Base-by-base conservation (phyloP, 768 basidiomycete species). In the Suillus ampliporus region DNA sequence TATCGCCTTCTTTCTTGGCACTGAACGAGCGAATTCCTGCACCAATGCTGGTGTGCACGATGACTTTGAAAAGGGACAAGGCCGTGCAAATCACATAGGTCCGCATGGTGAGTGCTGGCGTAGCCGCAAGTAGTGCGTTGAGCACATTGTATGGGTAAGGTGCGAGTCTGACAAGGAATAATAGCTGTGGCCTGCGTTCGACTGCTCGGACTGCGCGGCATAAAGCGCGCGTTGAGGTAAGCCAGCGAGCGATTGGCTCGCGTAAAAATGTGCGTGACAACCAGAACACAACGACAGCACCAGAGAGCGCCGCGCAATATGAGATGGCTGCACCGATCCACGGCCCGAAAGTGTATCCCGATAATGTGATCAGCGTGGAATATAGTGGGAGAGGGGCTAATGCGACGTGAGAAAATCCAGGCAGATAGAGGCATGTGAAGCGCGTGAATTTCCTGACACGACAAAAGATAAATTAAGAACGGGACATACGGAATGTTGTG, bases 71-170 rank as follows among this genome's bases (percentile, higher is more conserved):
- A 59, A 96, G 83, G 61, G 91, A 90, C 60, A 95, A 81, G 15
- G 89, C 89, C 26, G 95, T 94, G 80, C 91, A 90, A 56, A 85
- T 72, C 44, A 87, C 85, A 79, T 94, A 95, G 28, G 91, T 93
- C 65, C 82, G 82, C 65, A 95, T 81, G 5, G 89, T 89, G 67
- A 96, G 86, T 7, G 89, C 87, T 37, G 89, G 89, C n/a, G 91
- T 88, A 3, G 93, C 92, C 9, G 95, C 94, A 53, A 97, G 85
- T 53, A 97, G 87, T 71, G 91, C 92, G 79, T 97, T 97, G 88
- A 97, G 93, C 70, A 97, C 91, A 78, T 97, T 97, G 80, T 91
- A 94, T 0, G 91, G 92, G 72, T 94, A 94, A 4, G 93, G 93
- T n/a, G 92, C 94, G 60, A 95, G 83, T 56, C 95, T 90, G 68